Evolutionary conservation across 129 eudicot genomes (phyloP), one percentile per base, ranked within the genome.

Genomic region (Smallanthus sonchifolius): DNA sequence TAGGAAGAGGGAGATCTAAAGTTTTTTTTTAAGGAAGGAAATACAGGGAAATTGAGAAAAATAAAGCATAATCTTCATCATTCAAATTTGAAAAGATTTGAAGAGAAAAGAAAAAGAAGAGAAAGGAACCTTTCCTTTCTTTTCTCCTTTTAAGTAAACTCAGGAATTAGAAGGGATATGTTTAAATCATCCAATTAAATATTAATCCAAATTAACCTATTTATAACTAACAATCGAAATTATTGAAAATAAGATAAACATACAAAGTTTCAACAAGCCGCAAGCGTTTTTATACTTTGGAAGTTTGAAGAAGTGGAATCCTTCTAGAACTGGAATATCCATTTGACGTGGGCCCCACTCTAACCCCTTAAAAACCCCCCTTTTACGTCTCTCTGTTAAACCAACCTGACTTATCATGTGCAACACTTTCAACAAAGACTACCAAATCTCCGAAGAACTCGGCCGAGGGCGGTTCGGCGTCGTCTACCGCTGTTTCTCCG

Each of bases 381-480:
- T 7, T 24, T 20, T 19, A 62, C 72, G 54, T 11, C 57, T 20
- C 19, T 13, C 10, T 15, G 28, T 38, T 11, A 65, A 64, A 48
- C 65, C 42, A 75, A 20, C 72, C 32, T 20, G 19, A 30, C 11
- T 13, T 37, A 80, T 10, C 64, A 92, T 89, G 94, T 82, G 81
- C 65, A 81, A 83, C 10, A 79, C 43, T 83, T 82, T 92, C 20
- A 85, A 84, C 45, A 62, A 36, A 40, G 85, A 87, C 30, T 92
- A 72, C 70, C 83, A 85, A 45, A n/a, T 92, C 37, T 80, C 83
- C 78, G 82, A 89, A 68, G 98, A 92, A 81, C 78, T 92, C 84
- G 98, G 98, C 81, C 96, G 98, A 34, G 98, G 98, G 20, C 87
- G 91, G 44, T 92, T 92, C 91, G 96, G 94, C 78, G 67, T 85